Base-by-base conservation (phyloP, 176 grass and related monocot genomes). In the Carex pumila region DNA sequence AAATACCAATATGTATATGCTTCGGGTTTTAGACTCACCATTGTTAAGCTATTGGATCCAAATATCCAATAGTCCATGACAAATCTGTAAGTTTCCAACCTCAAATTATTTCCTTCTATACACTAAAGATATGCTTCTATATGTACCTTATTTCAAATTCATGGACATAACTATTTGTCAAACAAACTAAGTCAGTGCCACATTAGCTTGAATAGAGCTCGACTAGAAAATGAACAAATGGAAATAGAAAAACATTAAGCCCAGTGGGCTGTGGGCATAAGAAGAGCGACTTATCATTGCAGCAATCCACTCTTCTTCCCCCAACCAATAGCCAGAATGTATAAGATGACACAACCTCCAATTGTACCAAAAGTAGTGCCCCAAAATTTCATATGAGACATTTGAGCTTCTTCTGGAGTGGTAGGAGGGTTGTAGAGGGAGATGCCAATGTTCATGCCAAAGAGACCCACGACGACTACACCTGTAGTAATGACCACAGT, bases 401-500 rank as follows among this genome's bases (percentile, higher is more conserved):
- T 88, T 15, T 69, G 87, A 29, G 67, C 83, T 65, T 83, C 37
- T 85, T 94, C 86, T 7, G 81, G 19, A 7, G 85, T 92, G 55
- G 63, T 70, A 1, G 93, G 81, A 59, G 47, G 52, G 8, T 88
- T 88, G 81, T 86, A 91, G 29, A 98, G 87, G 12, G 83, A 75
- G 14, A 92, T 92, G 10, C 71, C 73, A 47, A 96, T 96, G 83
- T 96, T 96, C 91, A 98, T 98, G 22, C 95, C 95, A 15, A 97
- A 94, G 81, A 97, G 5, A 82, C 92, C 89, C 6, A 89, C 87
- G 0, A 92, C 89, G 4, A 88, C 94, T 43, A 97, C 89, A 12
- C 88, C 94, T 0, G 88, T 92, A 0, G 94, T 94, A 63, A 80
- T 86, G 17, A 92, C 92, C 50, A 92, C 87, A 0, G 90, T 94